These are phyloP conservation scores for Fusarium sarcochroum DNA, from an alignment of 2,329 filamentous ascomycete species.

Conservation along the genomic window DNA sequence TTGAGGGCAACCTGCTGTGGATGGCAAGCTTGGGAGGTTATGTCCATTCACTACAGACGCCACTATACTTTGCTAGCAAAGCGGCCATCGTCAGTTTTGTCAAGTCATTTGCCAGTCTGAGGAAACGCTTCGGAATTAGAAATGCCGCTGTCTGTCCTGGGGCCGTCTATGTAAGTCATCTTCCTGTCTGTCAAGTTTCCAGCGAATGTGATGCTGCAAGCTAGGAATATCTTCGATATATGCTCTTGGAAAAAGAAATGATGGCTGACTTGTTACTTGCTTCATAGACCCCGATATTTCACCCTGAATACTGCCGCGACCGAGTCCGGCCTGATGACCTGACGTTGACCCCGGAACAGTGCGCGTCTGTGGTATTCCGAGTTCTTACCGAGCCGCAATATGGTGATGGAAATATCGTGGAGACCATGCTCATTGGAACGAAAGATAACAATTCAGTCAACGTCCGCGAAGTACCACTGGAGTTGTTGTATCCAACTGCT, in stretches of 20 bases:
- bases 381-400: conserved; percentile 26
- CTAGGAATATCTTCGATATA: not conserved
- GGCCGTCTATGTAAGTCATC: conserved; percentile 19
- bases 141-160: conserved; percentile 32
- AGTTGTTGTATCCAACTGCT: conserved; percentile 13
- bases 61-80: conserved; percentile 39
- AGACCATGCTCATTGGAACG: conserved; percentile 23
- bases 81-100: conserved; percentile 32
- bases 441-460: conserved; percentile 10
- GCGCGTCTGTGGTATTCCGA: conserved; percentile 5
- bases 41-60: conserved; percentile 48
- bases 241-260: not conserved
- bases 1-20: conserved; percentile 45
- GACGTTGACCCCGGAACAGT: conserved; percentile 11
- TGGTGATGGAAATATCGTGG: conserved; percentile 32
- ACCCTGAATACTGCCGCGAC: conserved; percentile 25
- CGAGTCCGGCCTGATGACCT: conserved; percentile 13
- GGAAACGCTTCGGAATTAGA: conserved; percentile 11
- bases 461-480: conserved; percentile 6
- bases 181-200: fast-evolving
- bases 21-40: conserved; percentile 50
- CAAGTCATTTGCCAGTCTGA: conserved; percentile 17
- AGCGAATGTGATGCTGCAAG: not conserved
- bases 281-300: conserved; percentile 18
- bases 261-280: not conserved